Evolutionary conservation across 257 asterid species (phyloP).

Genomic region (Fraxinus excelsior): DNA sequence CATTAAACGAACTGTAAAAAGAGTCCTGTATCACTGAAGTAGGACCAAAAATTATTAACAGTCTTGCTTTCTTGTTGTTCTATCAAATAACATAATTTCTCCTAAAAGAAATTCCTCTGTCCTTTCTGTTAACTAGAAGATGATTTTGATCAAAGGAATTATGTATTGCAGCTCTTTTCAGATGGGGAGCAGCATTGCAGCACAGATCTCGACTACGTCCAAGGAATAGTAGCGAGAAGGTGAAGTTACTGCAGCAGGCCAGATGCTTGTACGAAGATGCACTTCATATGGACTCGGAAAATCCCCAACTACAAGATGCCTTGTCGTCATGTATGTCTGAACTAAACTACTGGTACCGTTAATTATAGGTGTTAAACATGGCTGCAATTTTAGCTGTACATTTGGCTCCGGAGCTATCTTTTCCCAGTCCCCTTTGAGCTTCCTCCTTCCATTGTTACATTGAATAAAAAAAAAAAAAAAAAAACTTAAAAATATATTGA

Average conservation of each 20-base stretch:
- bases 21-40: neutral
- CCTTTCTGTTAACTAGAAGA: neutral
- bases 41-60: neutral
- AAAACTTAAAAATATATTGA: neutral
- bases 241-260: constrained; percentile 85
- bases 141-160: constrained; percentile 7
- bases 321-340: constrained; percentile 73
- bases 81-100: neutral
- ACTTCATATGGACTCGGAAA: constrained; percentile 68
- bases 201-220: constrained; percentile 82
- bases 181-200: constrained; percentile 90
- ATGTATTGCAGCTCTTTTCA: constrained; percentile 72
- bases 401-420: constrained; percentile 9
- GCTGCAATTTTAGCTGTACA: constrained; percentile 16
- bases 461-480: neutral
- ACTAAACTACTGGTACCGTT: constrained; percentile 62
- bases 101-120: neutral
- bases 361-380: constrained; percentile 26
- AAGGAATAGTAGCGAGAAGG: constrained; percentile 70
- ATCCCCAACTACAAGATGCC: constrained; percentile 59
- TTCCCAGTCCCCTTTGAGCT: neutral
- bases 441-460: neutral
- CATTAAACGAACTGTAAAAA: neutral
- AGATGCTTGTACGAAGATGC: constrained; percentile 82
- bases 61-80: neutral